Evolutionary conservation across 768 basidiomycete genomes (phyloP).

Genomic region (Suillus paluster): DNA sequence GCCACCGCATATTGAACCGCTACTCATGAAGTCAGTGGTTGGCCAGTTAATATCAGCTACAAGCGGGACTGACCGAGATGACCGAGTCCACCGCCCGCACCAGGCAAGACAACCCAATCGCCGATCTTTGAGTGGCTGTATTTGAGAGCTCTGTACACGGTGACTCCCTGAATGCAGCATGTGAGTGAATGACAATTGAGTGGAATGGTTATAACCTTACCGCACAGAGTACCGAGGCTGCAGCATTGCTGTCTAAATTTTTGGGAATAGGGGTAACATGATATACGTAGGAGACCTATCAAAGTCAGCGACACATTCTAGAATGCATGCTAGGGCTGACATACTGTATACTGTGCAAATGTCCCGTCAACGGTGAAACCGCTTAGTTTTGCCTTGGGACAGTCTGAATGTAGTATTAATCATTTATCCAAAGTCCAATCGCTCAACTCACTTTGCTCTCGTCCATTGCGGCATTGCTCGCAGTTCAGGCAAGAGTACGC

Average conservation of each 20-base stretch:
- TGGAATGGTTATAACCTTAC: conserved; percentile 40
- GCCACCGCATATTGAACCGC: conserved; percentile 81
- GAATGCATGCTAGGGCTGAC: conserved; percentile 25
- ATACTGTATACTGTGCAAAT: conserved; percentile 69
- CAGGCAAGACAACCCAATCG: conserved; percentile 78
- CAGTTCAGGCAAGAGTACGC: conserved; percentile 77
- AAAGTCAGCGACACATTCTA: conserved; percentile 7
- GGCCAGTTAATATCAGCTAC: not conserved
- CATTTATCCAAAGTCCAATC: not conserved
- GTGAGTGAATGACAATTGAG: not conserved
- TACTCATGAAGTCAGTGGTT: conserved; percentile 20
- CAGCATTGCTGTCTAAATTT: conserved; percentile 60
- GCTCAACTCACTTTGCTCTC: conserved; percentile 67
- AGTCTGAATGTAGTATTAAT: conserved; percentile 45
- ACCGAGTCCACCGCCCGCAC: conserved; percentile 83
- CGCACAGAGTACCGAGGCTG: conserved; percentile 80
- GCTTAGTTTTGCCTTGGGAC: conserved; percentile 58
- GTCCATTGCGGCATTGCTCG: conserved; percentile 76
- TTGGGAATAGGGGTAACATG: conserved; percentile 84
- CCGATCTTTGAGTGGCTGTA: conserved; percentile 65
- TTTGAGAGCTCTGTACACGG: conserved; percentile 87
- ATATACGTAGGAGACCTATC: conserved; percentile 67
- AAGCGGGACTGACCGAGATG: conserved; percentile 58
- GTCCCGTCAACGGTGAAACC: conserved; percentile 83
- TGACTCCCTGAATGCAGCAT: conserved; percentile 60